Evolutionary conservation across 2,329 filamentous ascomycete species (phyloP).

Genomic region (Leptodontidium sp.): DNA sequence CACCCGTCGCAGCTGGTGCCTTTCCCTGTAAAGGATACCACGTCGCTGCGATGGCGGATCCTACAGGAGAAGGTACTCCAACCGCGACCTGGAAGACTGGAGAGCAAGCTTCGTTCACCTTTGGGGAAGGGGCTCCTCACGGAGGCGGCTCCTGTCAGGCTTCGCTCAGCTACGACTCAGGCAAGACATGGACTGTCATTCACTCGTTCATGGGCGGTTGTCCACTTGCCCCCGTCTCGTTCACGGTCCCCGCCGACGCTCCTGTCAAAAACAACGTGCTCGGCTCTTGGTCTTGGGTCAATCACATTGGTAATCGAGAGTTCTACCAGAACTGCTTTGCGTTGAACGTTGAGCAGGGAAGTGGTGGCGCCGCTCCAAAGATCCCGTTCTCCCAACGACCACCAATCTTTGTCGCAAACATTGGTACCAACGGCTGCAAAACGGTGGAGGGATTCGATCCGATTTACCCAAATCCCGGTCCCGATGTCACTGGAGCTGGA

Average conservation of each 20-base stretch:
- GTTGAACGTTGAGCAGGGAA: neutral
- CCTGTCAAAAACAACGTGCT: neutral
- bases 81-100: slow-evolving; percentile 2
- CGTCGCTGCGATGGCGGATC: neutral
- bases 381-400: neutral
- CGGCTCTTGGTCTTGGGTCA: slow-evolving; percentile 6
- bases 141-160: slow-evolving; percentile 5
- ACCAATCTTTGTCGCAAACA: slow-evolving; percentile 12
- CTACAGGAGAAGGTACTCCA: neutral
- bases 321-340: slow-evolving; percentile 8
- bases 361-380: neutral
- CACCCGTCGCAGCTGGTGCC: neutral
- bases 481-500: slow-evolving; percentile 5
- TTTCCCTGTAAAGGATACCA: slow-evolving; percentile 14
- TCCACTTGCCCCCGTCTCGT: neutral
- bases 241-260: slow-evolving; percentile 7
- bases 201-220: neutral
- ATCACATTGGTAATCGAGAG: neutral
- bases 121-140: slow-evolving; percentile 1
- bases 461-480: slow-evolving; percentile 3
- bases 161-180: neutral
- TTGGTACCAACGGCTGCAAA: slow-evolving; percentile 7
- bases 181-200: neutral
- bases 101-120: neutral
- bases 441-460: neutral